Conservation (phyloP, 805 yeast genomes). For the Starmerella cellae region DNA sequence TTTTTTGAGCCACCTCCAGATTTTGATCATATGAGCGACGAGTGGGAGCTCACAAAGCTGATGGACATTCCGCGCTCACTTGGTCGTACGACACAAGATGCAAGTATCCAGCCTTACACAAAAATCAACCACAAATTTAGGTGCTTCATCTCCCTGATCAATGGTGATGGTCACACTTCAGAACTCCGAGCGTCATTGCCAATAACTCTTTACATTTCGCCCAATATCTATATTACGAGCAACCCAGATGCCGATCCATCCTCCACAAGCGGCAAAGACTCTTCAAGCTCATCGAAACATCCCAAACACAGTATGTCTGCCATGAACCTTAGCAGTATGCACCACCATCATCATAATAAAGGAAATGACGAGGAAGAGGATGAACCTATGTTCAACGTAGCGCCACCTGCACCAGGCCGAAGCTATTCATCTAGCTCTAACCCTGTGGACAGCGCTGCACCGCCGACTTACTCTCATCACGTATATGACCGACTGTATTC, state of each 20-base stretch:
- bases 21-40: slow-evolving; percentile 30
- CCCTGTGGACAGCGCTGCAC: slow-evolving; percentile 38
- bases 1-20: slow-evolving; percentile 33
- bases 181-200: slow-evolving; percentile 88
- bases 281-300: no score
- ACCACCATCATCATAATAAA: slow-evolving; percentile 24
- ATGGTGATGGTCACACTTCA: slow-evolving; percentile 86
- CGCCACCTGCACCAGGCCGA: slow-evolving; percentile 8
- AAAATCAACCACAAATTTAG: slow-evolving; percentile 83
- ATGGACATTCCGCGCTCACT: slow-evolving; percentile 61
- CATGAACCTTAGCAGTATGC: neutral
- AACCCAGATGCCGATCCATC: neutral
- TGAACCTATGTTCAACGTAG: slow-evolving; percentile 16
- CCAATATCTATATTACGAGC: slow-evolving; percentile 54
- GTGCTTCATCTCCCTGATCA: slow-evolving; percentile 61
- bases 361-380: neutral
- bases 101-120: slow-evolving; percentile 51
- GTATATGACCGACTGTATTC: slow-evolving; percentile 70
- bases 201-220: slow-evolving; percentile 58
- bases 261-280: slow-evolving; percentile 29
- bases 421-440: slow-evolving; percentile 1
- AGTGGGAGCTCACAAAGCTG: slow-evolving; percentile 59
- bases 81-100: slow-evolving; percentile 73
- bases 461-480: slow-evolving; percentile 74
- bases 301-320: neutral